These are phyloP conservation scores for Arthrobotrys entomopaga DNA, from an alignment of 2,329 filamentous ascomycete genomes.

Conservation along the genomic window DNA sequence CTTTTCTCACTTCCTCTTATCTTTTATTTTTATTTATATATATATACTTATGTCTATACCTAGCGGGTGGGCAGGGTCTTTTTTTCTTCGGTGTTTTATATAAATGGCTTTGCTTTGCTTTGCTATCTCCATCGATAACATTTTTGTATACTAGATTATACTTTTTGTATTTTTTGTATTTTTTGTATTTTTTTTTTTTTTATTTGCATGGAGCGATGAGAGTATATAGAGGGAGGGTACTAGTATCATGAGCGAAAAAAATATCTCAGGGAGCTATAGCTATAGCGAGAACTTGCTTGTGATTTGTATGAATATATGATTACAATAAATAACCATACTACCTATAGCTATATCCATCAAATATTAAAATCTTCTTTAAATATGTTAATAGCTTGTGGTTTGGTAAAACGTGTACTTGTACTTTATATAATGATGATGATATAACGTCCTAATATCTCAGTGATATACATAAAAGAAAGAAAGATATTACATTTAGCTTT, in stretches of 20 bases:
- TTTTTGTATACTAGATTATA: constrained; percentile 12
- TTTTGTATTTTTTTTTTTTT: constrained; percentile 14
- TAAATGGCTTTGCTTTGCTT: background rate
- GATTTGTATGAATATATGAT: constrained; percentile 2
- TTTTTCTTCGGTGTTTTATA: constrained; percentile 7
- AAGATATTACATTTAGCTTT: constrained; percentile 10
- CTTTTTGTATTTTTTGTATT: constrained; percentile 7
- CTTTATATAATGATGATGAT: too few species aligned
- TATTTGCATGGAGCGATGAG: constrained; percentile 5
- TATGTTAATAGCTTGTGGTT: too few species aligned
- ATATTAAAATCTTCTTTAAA: too few species aligned
- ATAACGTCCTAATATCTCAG: too few species aligned
- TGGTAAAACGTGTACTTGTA: too few species aligned
- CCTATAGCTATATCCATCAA: too few species aligned
- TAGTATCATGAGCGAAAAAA: background rate
- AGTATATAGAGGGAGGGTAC: constrained; percentile 6
- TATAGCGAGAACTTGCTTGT: background rate
- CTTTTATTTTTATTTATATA: background rate
- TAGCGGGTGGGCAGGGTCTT: background rate
- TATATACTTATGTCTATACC: background rate
- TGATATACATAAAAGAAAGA: constrained; percentile 4
- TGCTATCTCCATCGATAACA: background rate
- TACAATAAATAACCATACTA: background rate
- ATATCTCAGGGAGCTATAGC: background rate
- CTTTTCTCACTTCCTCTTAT: background rate